phyloP scores from a whole-genome alignment of 495 filamentous ascomycete genomes.

The Hyaloscypha finlandica region DNA sequence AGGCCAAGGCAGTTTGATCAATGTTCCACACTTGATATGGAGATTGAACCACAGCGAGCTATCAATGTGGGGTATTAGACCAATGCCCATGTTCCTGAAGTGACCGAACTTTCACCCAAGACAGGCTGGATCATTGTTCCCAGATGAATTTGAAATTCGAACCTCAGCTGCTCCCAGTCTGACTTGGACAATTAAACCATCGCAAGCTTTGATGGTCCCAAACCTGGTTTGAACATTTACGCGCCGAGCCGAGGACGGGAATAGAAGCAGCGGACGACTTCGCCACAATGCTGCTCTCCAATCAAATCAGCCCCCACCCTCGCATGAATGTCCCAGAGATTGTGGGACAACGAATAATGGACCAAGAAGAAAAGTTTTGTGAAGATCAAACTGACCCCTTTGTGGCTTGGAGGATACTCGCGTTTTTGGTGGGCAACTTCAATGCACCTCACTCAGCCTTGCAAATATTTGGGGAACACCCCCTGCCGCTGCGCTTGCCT shows the following conservation, averaged over 20 bases:
- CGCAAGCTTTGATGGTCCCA: not conserved
- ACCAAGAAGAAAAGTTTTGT: not conserved
- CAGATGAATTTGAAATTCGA: not conserved
- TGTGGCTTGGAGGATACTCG: not conserved
- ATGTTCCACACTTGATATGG: too few relatives aligned
- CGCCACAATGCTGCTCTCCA: conserved; percentile 8
- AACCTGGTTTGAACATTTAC: conserved; percentile 5
- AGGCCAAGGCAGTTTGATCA: too few relatives aligned
- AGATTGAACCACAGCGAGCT: too few relatives aligned
- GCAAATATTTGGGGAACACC: not conserved
- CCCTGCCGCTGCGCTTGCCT: not conserved
- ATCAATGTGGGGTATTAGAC: too few relatives aligned
- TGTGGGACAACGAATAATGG: not conserved
- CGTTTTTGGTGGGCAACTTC: not conserved
- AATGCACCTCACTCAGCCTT: conserved; percentile 6
- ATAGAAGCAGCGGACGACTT: conserved; percentile 12
- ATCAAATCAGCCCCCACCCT: not conserved
- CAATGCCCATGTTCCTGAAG: too few relatives aligned
- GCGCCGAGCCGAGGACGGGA: conserved; percentile 3
- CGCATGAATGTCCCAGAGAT: not conserved
- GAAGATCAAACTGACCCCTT: not conserved
- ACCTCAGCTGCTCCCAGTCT: not conserved
- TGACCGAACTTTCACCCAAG: too few relatives aligned
- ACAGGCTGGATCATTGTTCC: not conserved
- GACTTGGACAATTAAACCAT: not conserved